These are phyloP conservation scores for Symbiodinium natans DNA, from an alignment of 73 alveolate genomes.

Conservation along the genomic window DNA sequence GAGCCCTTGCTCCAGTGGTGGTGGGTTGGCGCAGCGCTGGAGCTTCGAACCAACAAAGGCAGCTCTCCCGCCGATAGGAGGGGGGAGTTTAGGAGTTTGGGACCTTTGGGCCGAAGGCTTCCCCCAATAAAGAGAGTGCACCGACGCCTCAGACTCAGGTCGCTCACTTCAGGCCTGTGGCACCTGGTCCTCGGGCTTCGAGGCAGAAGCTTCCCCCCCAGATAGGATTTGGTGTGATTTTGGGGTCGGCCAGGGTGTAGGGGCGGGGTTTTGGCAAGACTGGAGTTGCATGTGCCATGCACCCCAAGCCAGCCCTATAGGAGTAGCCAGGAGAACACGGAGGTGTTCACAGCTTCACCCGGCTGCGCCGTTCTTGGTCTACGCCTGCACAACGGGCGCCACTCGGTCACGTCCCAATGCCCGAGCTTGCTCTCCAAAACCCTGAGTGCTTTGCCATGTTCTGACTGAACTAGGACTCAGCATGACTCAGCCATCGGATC, in stretches of 20 bases:
- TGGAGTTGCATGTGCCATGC: no score
- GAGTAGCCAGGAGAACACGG: slow-evolving; percentile 24
- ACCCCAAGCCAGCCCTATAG: no score
- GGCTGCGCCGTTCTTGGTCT: slow-evolving; percentile 89
- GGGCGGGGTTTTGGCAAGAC: no score
- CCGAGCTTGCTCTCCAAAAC: no score
- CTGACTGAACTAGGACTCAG: no score
- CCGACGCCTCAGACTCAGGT: no score
- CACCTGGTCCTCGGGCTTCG: slow-evolving; percentile 81
- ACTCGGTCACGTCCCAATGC: not conserved
- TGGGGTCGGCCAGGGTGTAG: no score
- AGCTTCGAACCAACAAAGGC: slow-evolving; percentile 84
- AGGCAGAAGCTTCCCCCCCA: slow-evolving; percentile 24
- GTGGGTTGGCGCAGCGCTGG: slow-evolving; percentile 91
- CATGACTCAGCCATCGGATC: no score
- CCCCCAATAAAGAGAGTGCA: no score
- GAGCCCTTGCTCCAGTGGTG: slow-evolving; percentile 93
- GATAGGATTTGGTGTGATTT: no score
- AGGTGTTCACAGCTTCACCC: slow-evolving; percentile 59
- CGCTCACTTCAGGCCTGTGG: slow-evolving; percentile 66
- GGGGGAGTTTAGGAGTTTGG: not conserved
- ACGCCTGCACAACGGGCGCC: slow-evolving; percentile 87
- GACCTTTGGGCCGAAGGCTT: not conserved
- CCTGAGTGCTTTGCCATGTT: no score
- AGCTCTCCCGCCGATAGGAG: not conserved